phyloP scores from a whole-genome alignment of 306 rosid genomes.

The Dalbergia cochinchinensis region DNA sequence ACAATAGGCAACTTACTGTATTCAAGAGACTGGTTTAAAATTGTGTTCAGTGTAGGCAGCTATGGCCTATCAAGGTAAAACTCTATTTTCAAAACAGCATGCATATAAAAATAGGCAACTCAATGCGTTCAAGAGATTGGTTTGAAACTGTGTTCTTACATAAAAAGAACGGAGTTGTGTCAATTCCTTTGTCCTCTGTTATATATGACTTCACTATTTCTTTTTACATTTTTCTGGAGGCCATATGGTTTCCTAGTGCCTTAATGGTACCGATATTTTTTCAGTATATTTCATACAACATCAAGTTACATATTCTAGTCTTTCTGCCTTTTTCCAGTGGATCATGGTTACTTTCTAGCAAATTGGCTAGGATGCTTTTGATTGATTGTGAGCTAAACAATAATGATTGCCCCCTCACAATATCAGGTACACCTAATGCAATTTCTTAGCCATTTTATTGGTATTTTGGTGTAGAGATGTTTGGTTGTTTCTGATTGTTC shows the following conservation, averaged over 20 bases:
- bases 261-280: not conserved
- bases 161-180: constrained; percentile 13
- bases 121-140: constrained; percentile 12
- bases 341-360: constrained; percentile 89
- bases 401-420: constrained; percentile 68
- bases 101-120: constrained; percentile 19
- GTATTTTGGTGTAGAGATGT: constrained; percentile 13
- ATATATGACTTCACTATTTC: not conserved
- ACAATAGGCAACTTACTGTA: constrained; percentile 8
- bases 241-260: constrained; percentile 19
- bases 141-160: constrained; percentile 17
- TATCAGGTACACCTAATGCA: constrained; percentile 64
- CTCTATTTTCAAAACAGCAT: constrained; percentile 23
- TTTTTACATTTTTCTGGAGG: constrained; percentile 16
- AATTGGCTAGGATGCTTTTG: constrained; percentile 79
- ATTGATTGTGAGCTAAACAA: constrained; percentile 85
- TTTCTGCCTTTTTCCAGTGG: constrained; percentile 62
- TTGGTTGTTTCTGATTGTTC: constrained; percentile 26
- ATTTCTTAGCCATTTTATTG: constrained; percentile 30
- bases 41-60: constrained; percentile 1
- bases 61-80: too few relatives aligned
- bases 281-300: constrained; percentile 1
- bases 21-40: constrained; percentile 21
- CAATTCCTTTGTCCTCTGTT: constrained; percentile 24
- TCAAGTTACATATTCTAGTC: constrained; percentile 38